Conservation (phyloP, 768 basidiomycete species). For the Lenzites betulinus region DNA sequence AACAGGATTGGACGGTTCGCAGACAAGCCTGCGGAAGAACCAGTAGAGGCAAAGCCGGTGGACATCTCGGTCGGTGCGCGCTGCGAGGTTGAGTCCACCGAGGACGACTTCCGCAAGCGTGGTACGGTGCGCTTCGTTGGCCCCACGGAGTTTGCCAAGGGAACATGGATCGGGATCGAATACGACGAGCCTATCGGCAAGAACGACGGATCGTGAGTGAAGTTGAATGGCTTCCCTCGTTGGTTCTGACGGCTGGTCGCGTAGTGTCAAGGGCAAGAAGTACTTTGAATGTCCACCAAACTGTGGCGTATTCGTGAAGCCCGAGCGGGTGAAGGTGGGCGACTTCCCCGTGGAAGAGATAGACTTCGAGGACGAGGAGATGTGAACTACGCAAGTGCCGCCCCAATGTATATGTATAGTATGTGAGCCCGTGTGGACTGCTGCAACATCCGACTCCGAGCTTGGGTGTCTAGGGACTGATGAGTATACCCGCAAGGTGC, state of each 20-base stretch:
- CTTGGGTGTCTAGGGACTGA: too few species aligned
- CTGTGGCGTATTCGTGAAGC: slow-evolving; percentile 84
- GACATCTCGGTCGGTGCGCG: slow-evolving; percentile 71
- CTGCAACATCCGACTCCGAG: too few species aligned
- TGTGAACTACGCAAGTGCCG: slow-evolving; percentile 44
- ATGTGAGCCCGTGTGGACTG: too few species aligned
- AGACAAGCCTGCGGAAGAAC: slow-evolving; percentile 41
- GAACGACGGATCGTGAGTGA: slow-evolving; percentile 89
- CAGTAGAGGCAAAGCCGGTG: slow-evolving; percentile 35
- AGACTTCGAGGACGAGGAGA: slow-evolving; percentile 75
- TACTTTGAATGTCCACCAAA: slow-evolving; percentile 82
- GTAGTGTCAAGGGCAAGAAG: slow-evolving; percentile 78
- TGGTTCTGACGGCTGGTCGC: slow-evolving; percentile 5
- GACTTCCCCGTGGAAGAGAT: slow-evolving; percentile 88
- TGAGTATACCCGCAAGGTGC: too few species aligned
- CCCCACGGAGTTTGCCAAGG: slow-evolving; percentile 69
- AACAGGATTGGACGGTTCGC: slow-evolving; percentile 91
- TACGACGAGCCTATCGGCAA: slow-evolving; percentile 96
- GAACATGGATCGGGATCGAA: slow-evolving; percentile 89
- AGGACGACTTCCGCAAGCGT: slow-evolving; percentile 70
- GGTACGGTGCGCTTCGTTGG: slow-evolving; percentile 90
- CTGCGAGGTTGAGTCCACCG: slow-evolving; percentile 78
- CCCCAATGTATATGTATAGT: neutral
- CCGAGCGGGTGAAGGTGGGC: slow-evolving; percentile 79
- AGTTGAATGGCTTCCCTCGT: neutral